Conservation (phyloP, 306 rosid genomes). For the Casuarina equisetifolia region DNA sequence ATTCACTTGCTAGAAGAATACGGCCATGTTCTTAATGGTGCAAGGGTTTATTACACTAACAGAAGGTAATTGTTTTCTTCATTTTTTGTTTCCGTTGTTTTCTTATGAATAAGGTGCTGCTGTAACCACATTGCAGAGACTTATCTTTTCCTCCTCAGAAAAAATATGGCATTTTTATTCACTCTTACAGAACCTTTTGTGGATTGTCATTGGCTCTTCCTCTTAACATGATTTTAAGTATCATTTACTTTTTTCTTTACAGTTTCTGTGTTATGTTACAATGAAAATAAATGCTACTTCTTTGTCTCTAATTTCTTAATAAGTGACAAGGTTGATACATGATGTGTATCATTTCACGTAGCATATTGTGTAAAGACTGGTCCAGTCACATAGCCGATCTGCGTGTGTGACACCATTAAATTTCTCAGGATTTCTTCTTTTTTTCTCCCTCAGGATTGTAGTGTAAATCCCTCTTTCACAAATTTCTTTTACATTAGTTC, state of each 20-base stretch:
- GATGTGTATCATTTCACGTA: neutral
- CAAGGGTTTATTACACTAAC: conserved; percentile 82
- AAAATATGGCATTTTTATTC: neutral
- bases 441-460: neutral
- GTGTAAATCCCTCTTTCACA: conserved; percentile 3
- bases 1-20: conserved; percentile 62
- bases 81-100: neutral
- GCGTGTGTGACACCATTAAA: too few species aligned
- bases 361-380: neutral
- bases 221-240: neutral
- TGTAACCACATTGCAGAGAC: neutral
- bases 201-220: neutral
- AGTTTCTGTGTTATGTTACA: neutral
- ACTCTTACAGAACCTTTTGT: neutral
- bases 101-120: neutral
- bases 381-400: too few species aligned
- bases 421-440: neutral
- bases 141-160: neutral
- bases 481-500: neutral
- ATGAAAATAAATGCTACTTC: neutral
- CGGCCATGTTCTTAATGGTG: conserved; percentile 86
- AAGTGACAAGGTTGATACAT: neutral
- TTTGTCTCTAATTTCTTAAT: neutral
- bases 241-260: neutral
- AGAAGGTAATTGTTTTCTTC: conserved; percentile 54